Evolutionary conservation across 768 basidiomycete genomes (phyloP).

Genomic region (Hypholoma sublateritium): DNA sequence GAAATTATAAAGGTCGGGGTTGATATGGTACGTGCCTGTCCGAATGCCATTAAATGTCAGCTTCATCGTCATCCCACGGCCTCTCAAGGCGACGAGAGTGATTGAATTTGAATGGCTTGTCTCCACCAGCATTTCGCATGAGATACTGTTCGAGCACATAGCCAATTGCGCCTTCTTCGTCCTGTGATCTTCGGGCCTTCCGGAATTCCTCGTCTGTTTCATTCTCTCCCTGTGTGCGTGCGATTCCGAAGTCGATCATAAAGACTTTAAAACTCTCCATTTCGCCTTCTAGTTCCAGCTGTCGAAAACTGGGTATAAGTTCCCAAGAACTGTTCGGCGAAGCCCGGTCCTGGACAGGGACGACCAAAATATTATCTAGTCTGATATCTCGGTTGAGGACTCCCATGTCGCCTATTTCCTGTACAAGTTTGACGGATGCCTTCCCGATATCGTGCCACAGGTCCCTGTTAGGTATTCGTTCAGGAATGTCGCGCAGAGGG

Average conservation of each 20-base stretch:
- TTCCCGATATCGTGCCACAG: conserved; percentile 15
- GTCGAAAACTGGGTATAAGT: not conserved
- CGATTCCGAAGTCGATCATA: conserved; percentile 18
- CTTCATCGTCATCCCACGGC: conserved; percentile 11
- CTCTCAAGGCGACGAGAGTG: conserved; percentile 9
- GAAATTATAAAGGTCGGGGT: too few species aligned
- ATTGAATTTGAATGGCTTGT: conserved; percentile 9
- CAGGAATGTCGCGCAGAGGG: conserved; percentile 13
- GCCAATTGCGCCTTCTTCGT: conserved; percentile 19
- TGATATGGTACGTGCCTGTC: not conserved
- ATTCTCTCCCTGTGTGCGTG: conserved; percentile 11
- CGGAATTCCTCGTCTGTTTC: conserved; percentile 15
- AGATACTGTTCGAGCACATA: conserved; percentile 12
- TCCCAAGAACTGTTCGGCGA: not conserved
- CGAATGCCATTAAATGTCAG: conserved; percentile 5
- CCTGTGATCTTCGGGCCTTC: conserved; percentile 7
- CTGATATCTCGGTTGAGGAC: conserved; percentile 15
- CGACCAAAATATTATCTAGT: conserved; percentile 18
- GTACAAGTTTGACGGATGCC: conserved; percentile 13
- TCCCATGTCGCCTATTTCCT: conserved; percentile 14
- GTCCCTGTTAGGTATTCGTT: conserved; percentile 4
- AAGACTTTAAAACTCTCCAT: conserved; percentile 8
- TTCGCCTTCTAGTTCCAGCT: not conserved
- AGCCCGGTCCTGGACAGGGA: conserved; percentile 4
- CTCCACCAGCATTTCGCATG: conserved; percentile 1